Percentiles rank a stretch among this genome's conserved stretches.
Evolutionary conservation across 2,329 filamentous ascomycete species (phyloP).

Genomic region (Clathrospora elynae): DNA sequence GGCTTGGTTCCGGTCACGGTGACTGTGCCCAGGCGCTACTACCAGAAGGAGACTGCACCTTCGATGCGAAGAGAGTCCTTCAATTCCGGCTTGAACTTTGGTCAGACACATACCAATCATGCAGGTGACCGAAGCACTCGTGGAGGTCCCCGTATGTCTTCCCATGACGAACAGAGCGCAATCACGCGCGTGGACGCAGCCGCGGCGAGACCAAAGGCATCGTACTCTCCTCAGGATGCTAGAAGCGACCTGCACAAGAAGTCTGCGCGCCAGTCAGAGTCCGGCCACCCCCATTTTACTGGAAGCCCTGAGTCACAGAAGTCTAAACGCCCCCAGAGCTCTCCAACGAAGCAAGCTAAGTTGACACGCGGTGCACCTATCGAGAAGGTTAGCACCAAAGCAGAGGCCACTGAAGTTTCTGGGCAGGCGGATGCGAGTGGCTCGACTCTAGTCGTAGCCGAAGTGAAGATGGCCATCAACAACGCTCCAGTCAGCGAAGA

Average conservation of each 20-base stretch:
- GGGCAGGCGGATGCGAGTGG: not conserved
- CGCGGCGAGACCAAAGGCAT: not conserved
- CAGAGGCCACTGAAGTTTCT: not conserved
- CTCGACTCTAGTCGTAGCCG: not conserved
- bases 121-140: constrained; percentile 3
- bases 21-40: constrained; percentile 32
- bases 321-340: constrained; percentile 18
- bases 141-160: constrained; percentile 1
- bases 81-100: not conserved
- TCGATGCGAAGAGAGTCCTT: not conserved
- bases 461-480: not conserved
- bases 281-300: not conserved
- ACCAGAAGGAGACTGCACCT: constrained; percentile 14
- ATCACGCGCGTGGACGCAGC: not conserved
- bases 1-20: constrained; percentile 14
- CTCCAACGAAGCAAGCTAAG: constrained; percentile 15
- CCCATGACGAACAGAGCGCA: constrained; percentile 5
- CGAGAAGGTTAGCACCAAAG: not conserved
- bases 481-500: not conserved
- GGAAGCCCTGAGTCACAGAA: constrained; percentile 27
- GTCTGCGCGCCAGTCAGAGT: constrained; percentile 6
- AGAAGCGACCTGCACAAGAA: constrained; percentile 39
- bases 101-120: constrained; percentile 3
- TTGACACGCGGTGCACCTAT: not conserved
- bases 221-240: constrained; percentile 47